A percentile compares a stretch with the other conserved stretches of the same genome.
Conservation (phyloP, 805 yeast genomes). For the Lipomyces sp. region DNA sequence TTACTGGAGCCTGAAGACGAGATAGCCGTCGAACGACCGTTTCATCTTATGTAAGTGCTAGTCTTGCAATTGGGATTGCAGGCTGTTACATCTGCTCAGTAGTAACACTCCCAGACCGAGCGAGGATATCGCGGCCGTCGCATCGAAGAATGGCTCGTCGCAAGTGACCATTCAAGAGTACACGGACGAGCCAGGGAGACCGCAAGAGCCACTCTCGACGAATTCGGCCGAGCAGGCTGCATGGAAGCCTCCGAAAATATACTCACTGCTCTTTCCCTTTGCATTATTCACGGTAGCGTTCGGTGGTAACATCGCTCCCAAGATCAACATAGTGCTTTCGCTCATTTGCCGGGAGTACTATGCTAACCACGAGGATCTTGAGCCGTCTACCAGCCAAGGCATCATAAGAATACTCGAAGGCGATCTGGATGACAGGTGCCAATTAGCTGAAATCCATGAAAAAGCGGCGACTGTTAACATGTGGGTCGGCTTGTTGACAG, state of each 20-base stretch:
- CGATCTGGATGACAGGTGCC: slow-evolving; percentile 19
- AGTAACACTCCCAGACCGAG: slow-evolving; percentile 1
- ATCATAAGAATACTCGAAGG: neutral
- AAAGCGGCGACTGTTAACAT: slow-evolving; percentile 17
- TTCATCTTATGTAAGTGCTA: slow-evolving; percentile 7
- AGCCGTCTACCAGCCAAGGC: neutral
- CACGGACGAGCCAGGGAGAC: slow-evolving; percentile 17
- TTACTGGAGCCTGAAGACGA: slow-evolving; percentile 12
- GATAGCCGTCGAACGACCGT: slow-evolving; percentile 11
- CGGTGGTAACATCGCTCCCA: slow-evolving; percentile 24
- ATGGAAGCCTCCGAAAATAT: slow-evolving; percentile 5
- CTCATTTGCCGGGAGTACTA: slow-evolving; percentile 23
- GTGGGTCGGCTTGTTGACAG: slow-evolving; percentile 24
- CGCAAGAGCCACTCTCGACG: slow-evolving; percentile 7
- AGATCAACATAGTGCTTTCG: slow-evolving; percentile 18
- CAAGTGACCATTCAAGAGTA: slow-evolving; percentile 6
- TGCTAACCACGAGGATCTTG: slow-evolving; percentile 6
- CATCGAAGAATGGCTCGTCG: slow-evolving; percentile 6
- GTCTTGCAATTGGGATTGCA: too few relatives aligned
- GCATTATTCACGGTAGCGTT: slow-evolving; percentile 14
- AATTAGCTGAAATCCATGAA: slow-evolving; percentile 15
- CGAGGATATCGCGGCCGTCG: slow-evolving; percentile 9
- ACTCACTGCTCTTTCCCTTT: slow-evolving; percentile 12
- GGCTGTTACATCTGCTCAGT: too few relatives aligned
- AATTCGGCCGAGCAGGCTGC: neutral